Evolutionary conservation across 31 red algal species (phyloP).

Genomic region (Bonnemaisonia californica): DNA sequence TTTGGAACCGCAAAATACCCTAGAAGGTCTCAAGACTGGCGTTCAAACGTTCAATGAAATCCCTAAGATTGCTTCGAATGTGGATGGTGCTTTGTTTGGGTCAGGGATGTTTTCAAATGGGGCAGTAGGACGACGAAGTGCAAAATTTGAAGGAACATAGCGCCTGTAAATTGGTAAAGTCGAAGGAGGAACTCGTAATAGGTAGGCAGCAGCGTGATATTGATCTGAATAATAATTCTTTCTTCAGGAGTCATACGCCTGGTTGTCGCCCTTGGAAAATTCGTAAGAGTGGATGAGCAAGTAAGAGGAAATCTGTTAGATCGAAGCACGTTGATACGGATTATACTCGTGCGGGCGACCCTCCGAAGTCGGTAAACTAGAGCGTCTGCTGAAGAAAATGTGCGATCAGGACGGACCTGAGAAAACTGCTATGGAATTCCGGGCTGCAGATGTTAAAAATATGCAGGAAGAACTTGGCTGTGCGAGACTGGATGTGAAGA

Average conservation of each 20-base stretch:
- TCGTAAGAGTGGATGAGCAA: too few species aligned
- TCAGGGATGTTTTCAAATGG: background rate
- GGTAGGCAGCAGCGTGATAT: background rate
- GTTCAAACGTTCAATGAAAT: background rate
- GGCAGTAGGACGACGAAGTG: too few species aligned
- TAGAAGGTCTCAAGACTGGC: background rate
- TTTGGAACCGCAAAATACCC: background rate
- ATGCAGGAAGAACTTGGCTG: background rate
- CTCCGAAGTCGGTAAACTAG: background rate
- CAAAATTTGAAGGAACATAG: background rate
- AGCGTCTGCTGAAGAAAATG: background rate
- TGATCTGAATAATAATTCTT: background rate
- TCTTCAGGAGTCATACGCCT: background rate
- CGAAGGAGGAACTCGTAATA: background rate
- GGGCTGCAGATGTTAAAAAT: too few species aligned
- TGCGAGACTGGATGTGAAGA: too few species aligned
- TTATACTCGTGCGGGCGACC: too few species aligned
- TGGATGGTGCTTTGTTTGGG: background rate
- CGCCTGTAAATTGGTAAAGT: background rate
- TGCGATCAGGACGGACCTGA: too few species aligned
- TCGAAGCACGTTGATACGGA: too few species aligned
- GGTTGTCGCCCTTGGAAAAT: constrained; percentile 15
- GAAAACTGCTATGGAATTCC: too few species aligned
- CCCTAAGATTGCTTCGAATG: background rate
- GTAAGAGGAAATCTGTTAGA: background rate